Base-by-base conservation (phyloP, 257 asterid genomes). In the Striga asiatica region DNA sequence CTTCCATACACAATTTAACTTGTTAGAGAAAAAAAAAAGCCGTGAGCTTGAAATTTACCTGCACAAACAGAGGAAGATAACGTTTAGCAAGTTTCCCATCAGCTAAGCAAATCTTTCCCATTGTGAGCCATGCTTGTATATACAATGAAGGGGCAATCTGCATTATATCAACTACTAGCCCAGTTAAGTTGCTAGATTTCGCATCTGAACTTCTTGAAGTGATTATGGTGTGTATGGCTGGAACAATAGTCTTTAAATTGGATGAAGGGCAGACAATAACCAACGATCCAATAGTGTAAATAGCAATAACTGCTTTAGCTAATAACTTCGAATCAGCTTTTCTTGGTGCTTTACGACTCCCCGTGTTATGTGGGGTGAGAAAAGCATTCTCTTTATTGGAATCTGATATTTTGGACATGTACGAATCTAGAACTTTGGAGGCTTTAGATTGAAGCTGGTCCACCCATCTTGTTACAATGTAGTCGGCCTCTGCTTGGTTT, bases 101-200 rank as follows among this genome's bases (percentile, higher is more conserved):
- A 56, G 93, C 85, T 50, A 91, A 79, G 71, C 98, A 91, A 64
- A 91, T 77, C 84, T 91, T 91, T 62, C 95, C 98, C 88, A 87
- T 78, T 17, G 98, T 70, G 57, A 91, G 46, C 98, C 98, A 91
- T 27, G 93, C 94, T 56, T 87, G 88, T 57, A 76, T 62, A 56
- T 84, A 82, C 63, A 91, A 80, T 54, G 96, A 76, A 45, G 88
- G 88, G 56, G 89, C 88, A 34, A 20, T 62, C 64, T 76, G 77
- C 74, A 77, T 84, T 47, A 79, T 34, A 37, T 82, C 66, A 62
- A 71, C 74, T 9, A 65, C 71, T 8, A 73, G 64, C 14, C 64
- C 61, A 0, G 81, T 79, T 50, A 76, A 56, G 49, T 70, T 78
- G 49, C 69, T 71, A 14, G 83, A 68, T 66, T 78, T 84, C 5